Conservation (phyloP, 441 rosid species). For the Corymbia citriodora region DNA sequence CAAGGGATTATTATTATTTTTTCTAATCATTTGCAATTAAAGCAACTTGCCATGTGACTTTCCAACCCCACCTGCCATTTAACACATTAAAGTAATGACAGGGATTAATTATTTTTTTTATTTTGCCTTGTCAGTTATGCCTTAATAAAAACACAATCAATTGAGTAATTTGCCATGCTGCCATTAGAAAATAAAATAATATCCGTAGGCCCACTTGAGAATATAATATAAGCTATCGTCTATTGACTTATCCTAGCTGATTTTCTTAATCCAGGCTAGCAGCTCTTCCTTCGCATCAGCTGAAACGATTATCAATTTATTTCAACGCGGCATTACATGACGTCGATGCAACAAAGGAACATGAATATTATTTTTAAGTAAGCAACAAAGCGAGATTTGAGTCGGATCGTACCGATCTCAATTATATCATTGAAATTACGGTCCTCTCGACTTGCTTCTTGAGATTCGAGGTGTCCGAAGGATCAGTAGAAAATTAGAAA, state of each 20-base stretch:
- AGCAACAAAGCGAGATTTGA: neutral
- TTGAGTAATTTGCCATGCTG: neutral
- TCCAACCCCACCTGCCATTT: neutral
- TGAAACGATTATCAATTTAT: neutral
- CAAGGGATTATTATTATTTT: neutral
- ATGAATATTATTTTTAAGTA: neutral
- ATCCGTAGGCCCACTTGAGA: neutral
- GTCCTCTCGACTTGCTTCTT: neutral
- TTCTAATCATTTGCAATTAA: neutral
- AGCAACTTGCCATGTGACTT: neutral
- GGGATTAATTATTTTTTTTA: neutral
- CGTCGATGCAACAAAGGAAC: neutral
- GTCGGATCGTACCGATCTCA: neutral
- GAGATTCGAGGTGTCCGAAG: neutral
- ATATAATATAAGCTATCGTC: neutral
- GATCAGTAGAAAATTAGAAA: neutral
- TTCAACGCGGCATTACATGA: neutral
- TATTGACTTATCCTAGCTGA: neutral
- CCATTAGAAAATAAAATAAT: neutral
- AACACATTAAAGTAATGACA: neutral
- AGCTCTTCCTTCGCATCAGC: neutral
- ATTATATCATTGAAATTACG: neutral
- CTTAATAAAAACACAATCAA: neutral
- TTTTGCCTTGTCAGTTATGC: neutral
- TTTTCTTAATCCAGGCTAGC: neutral